Evolutionary conservation across 129 eudicot species (phyloP).

Genomic region (Centaurea solstitialis): DNA sequence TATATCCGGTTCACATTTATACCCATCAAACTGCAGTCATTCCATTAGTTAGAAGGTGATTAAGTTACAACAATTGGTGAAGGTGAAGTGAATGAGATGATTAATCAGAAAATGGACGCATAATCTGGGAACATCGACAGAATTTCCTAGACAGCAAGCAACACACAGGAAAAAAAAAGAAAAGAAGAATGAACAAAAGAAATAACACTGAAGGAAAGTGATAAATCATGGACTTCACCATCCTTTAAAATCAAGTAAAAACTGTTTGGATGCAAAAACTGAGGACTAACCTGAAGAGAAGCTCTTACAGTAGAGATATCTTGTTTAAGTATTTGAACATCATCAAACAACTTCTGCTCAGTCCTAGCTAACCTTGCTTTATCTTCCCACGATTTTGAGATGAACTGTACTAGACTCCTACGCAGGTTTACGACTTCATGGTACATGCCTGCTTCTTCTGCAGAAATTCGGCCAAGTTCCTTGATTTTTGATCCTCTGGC

Average conservation of each 20-base stretch:
- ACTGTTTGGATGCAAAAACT: background rate
- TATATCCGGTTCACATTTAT: background rate
- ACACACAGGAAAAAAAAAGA: background rate
- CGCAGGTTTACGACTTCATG: conserved; percentile 50
- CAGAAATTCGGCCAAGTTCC: conserved; percentile 51
- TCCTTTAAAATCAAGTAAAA: background rate
- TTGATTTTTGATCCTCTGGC: conserved; percentile 48
- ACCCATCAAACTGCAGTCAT: background rate
- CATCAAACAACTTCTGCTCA: conserved; percentile 56
- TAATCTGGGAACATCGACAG: background rate
- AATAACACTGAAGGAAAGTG: background rate
- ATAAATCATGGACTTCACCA: background rate
- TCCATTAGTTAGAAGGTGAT: background rate
- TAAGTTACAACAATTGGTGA: background rate
- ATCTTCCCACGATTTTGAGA: conserved; percentile 48
- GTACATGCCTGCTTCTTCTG: conserved; percentile 52
- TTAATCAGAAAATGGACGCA: background rate
- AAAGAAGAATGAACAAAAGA: background rate
- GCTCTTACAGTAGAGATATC: conserved; percentile 65
- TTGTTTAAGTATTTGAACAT: conserved; percentile 65
- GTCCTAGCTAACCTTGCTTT: conserved; percentile 52
- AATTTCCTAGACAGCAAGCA: background rate
- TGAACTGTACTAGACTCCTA: conserved; percentile 44
- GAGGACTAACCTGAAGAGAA: conserved; percentile 72
- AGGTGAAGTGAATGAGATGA: background rate